phyloP scores from a whole-genome alignment of 305 asterid genomes.

The Andrographis paniculata region DNA sequence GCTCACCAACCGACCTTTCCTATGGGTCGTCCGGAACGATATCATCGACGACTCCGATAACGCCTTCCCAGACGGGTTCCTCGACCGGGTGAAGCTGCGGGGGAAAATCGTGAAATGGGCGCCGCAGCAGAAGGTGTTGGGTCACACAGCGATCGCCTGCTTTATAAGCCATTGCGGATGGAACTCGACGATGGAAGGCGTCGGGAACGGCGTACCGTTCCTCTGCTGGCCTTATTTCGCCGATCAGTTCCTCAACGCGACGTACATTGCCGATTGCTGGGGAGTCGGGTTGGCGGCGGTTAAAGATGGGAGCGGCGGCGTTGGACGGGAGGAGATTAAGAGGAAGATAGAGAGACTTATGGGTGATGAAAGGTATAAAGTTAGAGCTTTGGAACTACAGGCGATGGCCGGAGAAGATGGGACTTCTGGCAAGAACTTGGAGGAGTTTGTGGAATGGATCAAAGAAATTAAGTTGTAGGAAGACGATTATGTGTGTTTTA shows the following conservation, averaged over 20 bases:
- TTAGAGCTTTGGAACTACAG: slow-evolving; percentile 39
- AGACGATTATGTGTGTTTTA: too few species aligned
- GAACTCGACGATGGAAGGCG: slow-evolving; percentile 55
- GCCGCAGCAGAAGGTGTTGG: slow-evolving; percentile 42
- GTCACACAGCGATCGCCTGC: slow-evolving; percentile 53
- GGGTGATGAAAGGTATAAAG: slow-evolving; percentile 24
- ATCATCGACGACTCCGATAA: neutral
- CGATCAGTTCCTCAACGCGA: slow-evolving; percentile 44
- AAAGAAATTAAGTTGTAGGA: too few species aligned
- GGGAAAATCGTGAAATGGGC: slow-evolving; percentile 44
- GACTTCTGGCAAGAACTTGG: too few species aligned
- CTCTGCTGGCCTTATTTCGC: slow-evolving; percentile 70
- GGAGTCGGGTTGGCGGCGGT: slow-evolving; percentile 39
- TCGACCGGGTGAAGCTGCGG: slow-evolving; percentile 21
- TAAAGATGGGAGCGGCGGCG: slow-evolving; percentile 34
- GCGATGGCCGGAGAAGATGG: slow-evolving; percentile 8
- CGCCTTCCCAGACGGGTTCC: slow-evolving; percentile 36
- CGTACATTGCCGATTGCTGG: slow-evolving; percentile 52
- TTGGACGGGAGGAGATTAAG: slow-evolving; percentile 29
- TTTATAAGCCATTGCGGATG: slow-evolving; percentile 71
- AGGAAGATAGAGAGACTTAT: slow-evolving; percentile 34
- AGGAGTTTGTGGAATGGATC: too few species aligned
- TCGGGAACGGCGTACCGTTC: slow-evolving; percentile 46
- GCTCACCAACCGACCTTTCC: slow-evolving; percentile 23
- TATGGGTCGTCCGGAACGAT: slow-evolving; percentile 56